Base-by-base conservation (phyloP, 495 filamentous ascomycete species). In the Hyaloscypha finlandica region DNA sequence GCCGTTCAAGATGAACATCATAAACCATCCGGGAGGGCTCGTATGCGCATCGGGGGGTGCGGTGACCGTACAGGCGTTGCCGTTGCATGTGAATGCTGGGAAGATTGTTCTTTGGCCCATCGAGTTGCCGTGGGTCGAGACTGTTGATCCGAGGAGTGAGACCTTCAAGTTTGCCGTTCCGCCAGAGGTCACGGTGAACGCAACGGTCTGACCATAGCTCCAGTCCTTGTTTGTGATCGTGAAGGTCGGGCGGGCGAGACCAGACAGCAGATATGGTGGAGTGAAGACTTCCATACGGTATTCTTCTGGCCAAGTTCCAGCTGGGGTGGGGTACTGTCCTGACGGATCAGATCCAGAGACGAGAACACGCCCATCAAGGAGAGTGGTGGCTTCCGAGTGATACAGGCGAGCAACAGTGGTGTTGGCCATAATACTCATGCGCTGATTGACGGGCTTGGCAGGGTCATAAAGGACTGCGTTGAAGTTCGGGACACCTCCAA, bases 381-480 rank as follows among this genome's bases (percentile, higher is more conserved):
- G 81, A 0, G 88, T 84, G 72, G 88, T 82, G 65, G 86, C 84
- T 72, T 90, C 88, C 66, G 81, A 84, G 75, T 90, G 88, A 74
- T 89, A 90, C 37, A 90, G 72, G 32, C 88, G 85, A 22, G 81
- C 83, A 39, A 90, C 80, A 45, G 84, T 86, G 31, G 86, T 89
- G 76, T 87, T 89, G 70, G 83, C 84, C 81, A 87, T 85, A 70
- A 89, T 78, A 53, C 82, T 85, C 71, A 90, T 84, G 68, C 88
- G 85, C 51, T 74, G 69, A 67, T 83, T 81, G 33, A 84, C 68
- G 4, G 85, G 85, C 72, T 85, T 79, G 32, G 61, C 67, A 0
- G 88, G 88, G 71, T 90, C 83, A 76, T 89, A 90, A 32, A 89
- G 79, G 2, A 89, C 71, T 9, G 88, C 87, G 75, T 88, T 87